Base-by-base conservation (phyloP, 305 asterid species). In the Solanum aculeatissimum region DNA sequence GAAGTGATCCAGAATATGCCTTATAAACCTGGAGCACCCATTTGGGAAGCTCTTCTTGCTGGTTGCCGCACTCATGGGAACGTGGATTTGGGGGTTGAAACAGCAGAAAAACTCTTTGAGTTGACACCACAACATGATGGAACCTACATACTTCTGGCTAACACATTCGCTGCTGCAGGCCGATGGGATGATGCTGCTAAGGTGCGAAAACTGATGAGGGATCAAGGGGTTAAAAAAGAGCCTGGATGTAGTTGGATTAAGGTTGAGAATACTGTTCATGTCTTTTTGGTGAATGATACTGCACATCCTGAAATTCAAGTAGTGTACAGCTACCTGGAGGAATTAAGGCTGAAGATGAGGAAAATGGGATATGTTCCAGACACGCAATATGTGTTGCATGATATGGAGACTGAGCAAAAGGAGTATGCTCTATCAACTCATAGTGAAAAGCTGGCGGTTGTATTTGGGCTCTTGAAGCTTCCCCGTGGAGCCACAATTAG, bases 211-310 rank as follows among this genome's bases (percentile, higher is more conserved):
- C 74, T 93, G 51, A 96, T 96, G 98, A 91, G 99, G 90, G 97
- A 94, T 42, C 90, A 93, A 71, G 99, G 99, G 83, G 96, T 96
- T 80, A 96, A 92, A 91, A 96, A 96, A 86, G 99, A 96, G 92
- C 98, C 99, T 14, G 97, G 90, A 63, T 96, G 98, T 88, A 94
- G 99, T 85, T 94, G 99, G 99, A 93, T 96, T 43, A 97, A 96
- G 81, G 94, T 93, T 63, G 98, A 92, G 70, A 96, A 91, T 90
- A 91, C 92, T 79, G 93, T 96, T 25, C 97, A 94, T 12, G 98
- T 96, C 1, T 96, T 96, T 83, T 88, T 96, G 86, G 98, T 92
- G 74, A 96, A 89, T 84, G 99, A 96, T 87, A 87, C 97, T 15
- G 88, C 83, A 55, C 99, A 94, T 83, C 99, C 97, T 27, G 98